Percentiles rank a stretch among this genome's conserved stretches.
These are phyloP conservation scores for Panellus pusillus DNA, from an alignment of 768 basidiomycete genomes.

Conservation along the genomic window DNA sequence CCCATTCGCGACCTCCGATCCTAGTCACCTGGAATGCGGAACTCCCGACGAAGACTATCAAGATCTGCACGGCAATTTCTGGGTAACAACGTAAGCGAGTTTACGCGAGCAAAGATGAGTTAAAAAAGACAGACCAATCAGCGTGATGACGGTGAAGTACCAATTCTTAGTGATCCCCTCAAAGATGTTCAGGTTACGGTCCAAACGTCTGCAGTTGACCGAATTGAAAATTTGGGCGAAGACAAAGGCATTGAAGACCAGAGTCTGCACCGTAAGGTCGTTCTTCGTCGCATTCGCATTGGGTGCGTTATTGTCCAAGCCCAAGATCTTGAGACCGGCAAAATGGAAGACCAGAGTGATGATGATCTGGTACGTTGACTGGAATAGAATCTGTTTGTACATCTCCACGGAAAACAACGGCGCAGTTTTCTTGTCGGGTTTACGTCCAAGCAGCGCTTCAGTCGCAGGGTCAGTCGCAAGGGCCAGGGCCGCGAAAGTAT, in stretches of 20 bases:
- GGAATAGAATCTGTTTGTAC: constrained; percentile 94
- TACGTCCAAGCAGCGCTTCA: constrained; percentile 75
- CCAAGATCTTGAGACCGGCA: constrained; percentile 70
- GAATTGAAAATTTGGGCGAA: constrained; percentile 98
- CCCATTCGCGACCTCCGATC: constrained; percentile 88
- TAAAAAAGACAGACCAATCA: constrained; percentile 62
- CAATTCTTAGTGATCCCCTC: constrained; percentile 76
- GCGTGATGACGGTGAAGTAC: constrained; percentile 83
- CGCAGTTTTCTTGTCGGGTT: constrained; percentile 86
- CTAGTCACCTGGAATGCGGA: constrained; percentile 86
- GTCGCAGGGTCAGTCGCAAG: constrained; percentile 96
- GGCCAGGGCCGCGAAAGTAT: constrained; percentile 96
- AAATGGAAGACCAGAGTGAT: constrained; percentile 92
- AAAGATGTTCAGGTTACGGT: constrained; percentile 86
- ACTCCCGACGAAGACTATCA: constrained; percentile 91
- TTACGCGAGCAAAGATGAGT: neutral
- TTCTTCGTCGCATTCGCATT: constrained; percentile 31
- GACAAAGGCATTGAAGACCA: constrained; percentile 98
- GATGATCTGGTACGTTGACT: constrained; percentile 83
- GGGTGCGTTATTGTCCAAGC: constrained; percentile 37
- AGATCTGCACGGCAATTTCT: constrained; percentile 86
- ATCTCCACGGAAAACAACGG: constrained; percentile 91
- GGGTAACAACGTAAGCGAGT: constrained; percentile 11
- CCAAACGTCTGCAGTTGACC: constrained; percentile 86
- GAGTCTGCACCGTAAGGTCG: constrained; percentile 63